These are phyloP conservation scores for Euphrasia arctica DNA, from an alignment of 305 asterid genomes.

Conservation along the genomic window DNA sequence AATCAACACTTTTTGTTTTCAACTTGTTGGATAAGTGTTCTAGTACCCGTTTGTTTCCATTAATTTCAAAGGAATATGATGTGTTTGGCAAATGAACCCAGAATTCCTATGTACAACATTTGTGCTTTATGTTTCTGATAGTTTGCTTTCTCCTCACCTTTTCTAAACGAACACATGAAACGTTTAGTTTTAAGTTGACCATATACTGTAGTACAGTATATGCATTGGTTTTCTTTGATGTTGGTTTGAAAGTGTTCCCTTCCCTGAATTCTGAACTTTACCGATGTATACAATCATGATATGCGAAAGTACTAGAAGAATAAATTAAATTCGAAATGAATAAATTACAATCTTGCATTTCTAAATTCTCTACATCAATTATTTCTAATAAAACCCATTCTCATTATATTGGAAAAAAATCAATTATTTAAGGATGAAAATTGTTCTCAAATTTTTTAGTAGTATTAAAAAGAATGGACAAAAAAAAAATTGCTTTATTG, in stretches of 20 bases:
- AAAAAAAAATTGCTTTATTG: background rate
- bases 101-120: background rate
- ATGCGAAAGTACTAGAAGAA: too few relatives aligned
- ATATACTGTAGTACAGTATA: background rate
- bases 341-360: too few relatives aligned
- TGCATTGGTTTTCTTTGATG: background rate
- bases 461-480: background rate
- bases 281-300: too few relatives aligned
- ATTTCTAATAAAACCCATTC: too few relatives aligned
- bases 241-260: background rate
- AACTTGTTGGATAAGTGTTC: slow-evolving; percentile 2
- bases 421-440: background rate
- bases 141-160: background rate
- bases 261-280: background rate
- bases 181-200: background rate
- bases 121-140: background rate
- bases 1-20: slow-evolving; percentile 19
- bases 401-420: too few relatives aligned
- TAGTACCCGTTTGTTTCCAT: background rate
- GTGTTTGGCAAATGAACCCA: background rate
- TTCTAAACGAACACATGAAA: background rate
- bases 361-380: too few relatives aligned
- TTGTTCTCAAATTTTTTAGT: background rate
- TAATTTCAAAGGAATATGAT: background rate
- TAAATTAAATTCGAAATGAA: too few relatives aligned